These are phyloP conservation scores for Debaryomycetaceae sp. DNA, from an alignment of 1,139 yeast genomes.

Conservation along the genomic window DNA sequence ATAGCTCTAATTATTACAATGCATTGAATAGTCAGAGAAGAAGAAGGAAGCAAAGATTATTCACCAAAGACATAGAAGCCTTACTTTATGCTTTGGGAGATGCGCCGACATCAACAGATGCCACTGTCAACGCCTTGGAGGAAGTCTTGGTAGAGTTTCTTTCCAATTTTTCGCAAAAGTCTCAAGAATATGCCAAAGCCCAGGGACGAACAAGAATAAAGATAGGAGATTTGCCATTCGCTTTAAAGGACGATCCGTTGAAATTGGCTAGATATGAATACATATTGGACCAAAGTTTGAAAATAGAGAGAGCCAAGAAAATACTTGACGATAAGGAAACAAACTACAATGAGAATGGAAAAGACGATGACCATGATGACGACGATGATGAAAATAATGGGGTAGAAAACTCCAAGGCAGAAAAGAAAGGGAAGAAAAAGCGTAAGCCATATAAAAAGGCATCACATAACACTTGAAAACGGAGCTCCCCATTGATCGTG, in stretches of 20 bases:
- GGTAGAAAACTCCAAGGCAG: conserved; percentile 5
- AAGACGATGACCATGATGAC: conserved; percentile 9
- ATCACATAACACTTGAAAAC: background rate
- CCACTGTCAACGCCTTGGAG: conserved; percentile 76
- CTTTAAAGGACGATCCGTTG: conserved; percentile 74
- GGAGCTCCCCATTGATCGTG: too few species aligned
- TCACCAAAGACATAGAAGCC: conserved; percentile 66
- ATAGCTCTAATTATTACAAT: background rate
- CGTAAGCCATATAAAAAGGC: background rate
- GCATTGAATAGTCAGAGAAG: conserved; percentile 8
- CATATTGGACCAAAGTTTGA: conserved; percentile 67
- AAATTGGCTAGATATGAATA: conserved; percentile 85
- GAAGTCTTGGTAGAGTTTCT: conserved; percentile 80
- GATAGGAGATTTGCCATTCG: conserved; percentile 86
- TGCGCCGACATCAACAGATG: conserved; percentile 69
- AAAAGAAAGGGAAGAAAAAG: conserved; percentile 7
- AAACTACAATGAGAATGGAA: conserved; percentile 10
- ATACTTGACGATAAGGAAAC: conserved; percentile 62
- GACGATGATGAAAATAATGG: conserved; percentile 9
- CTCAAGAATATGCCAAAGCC: conserved; percentile 20
- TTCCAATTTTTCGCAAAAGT: conserved; percentile 47
- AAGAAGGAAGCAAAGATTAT: conserved; percentile 40
- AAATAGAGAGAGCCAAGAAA: conserved; percentile 76
- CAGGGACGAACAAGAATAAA: conserved; percentile 68
- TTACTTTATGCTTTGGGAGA: conserved; percentile 86